These are phyloP conservation scores for Sclerotinia borealis DNA, from an alignment of 2,329 filamentous ascomycete genomes.

Conservation along the genomic window DNA sequence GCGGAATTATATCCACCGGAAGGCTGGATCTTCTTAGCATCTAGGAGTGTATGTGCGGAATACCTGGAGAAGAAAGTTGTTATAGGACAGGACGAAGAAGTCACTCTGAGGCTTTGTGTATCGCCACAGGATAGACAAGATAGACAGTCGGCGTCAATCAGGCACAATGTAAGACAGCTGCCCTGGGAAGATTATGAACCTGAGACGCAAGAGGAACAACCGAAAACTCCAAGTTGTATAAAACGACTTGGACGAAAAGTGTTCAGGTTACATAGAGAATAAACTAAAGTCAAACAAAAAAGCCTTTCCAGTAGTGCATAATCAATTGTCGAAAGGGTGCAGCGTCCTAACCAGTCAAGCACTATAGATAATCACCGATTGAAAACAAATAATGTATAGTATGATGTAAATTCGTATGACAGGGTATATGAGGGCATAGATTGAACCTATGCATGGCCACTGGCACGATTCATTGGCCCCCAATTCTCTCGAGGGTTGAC, in stretches of 20 bases:
- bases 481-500: slow-evolving; percentile 86
- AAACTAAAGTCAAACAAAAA: neutral
- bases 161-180: neutral
- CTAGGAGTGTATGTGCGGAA: slow-evolving; percentile 1
- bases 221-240: neutral
- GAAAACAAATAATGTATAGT: neutral
- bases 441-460: slow-evolving; percentile 16
- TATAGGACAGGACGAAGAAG: neutral
- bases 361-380: neutral
- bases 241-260: neutral
- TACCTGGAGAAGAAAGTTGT: slow-evolving; percentile 5
- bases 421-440: neutral
- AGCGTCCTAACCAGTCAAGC: neutral
- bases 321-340: neutral
- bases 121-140: neutral
- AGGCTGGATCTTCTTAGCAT: neutral
- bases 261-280: neutral
- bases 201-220: neutral
- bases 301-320: neutral
- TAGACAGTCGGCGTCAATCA: neutral
- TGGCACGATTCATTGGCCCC: slow-evolving; percentile 57
- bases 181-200: slow-evolving; percentile 1
- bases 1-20: neutral
- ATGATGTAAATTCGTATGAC: neutral
- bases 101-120: neutral